A percentile compares a stretch with the other conserved stretches of the same genome.
Conservation (phyloP, 129 eudicot genomes). For the Calendula officinalis region DNA sequence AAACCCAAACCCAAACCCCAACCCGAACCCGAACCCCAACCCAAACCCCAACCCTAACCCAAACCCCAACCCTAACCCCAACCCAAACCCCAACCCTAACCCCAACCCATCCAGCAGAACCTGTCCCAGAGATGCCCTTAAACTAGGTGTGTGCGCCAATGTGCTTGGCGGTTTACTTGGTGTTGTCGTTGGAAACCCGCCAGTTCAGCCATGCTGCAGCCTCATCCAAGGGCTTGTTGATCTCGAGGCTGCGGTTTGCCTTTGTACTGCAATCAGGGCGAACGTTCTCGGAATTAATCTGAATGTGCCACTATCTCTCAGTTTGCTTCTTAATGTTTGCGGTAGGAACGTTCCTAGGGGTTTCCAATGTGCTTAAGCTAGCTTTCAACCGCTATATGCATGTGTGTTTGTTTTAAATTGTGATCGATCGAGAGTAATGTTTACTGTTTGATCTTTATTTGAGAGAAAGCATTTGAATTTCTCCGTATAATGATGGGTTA, state of each 20-base stretch:
- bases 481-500: slow-evolving; percentile 11
- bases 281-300: slow-evolving; percentile 63
- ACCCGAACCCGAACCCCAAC: too few relatives aligned
- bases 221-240: slow-evolving; percentile 53
- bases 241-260: slow-evolving; percentile 71
- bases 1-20: too few relatives aligned
- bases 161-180: slow-evolving; percentile 43
- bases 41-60: too few relatives aligned
- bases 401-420: slow-evolving; percentile 6
- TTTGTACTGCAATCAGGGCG: slow-evolving; percentile 67
- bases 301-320: slow-evolving; percentile 56
- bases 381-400: background rate
- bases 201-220: slow-evolving; percentile 51
- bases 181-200: slow-evolving; percentile 43
- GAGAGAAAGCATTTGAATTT: slow-evolving; percentile 8
- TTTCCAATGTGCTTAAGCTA: slow-evolving; percentile 45
- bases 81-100: too few relatives aligned
- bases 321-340: slow-evolving; percentile 62
- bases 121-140: slow-evolving; percentile 57
- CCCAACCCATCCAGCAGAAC: slow-evolving; percentile 9
- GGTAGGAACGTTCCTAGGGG: slow-evolving; percentile 51
- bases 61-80: too few relatives aligned
- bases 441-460: slow-evolving; percentile 1
- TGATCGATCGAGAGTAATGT: slow-evolving; percentile 4
- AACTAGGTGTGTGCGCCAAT: slow-evolving; percentile 65